Conservation (phyloP, 768 basidiomycete species). For the Naematelia encephala region DNA sequence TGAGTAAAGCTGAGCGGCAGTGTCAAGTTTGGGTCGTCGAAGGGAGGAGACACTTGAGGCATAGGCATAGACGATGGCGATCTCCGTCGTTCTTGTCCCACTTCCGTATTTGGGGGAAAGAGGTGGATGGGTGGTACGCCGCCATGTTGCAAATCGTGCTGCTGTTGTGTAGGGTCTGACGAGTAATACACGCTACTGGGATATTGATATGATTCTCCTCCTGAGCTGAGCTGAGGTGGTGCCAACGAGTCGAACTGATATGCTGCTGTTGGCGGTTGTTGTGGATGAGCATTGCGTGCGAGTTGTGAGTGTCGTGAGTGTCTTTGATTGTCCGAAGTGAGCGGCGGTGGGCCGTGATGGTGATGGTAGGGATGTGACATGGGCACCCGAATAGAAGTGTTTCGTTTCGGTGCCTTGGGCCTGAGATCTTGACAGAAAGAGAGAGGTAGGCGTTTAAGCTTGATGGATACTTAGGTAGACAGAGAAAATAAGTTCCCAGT, state of each 20-base stretch:
- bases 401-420: background rate
- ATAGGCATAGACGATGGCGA: background rate
- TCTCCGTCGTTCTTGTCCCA: background rate
- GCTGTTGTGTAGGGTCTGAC: background rate
- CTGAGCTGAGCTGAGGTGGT: background rate
- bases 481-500: too few species aligned
- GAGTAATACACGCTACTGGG: background rate
- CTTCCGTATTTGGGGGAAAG: background rate
- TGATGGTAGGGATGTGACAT: slow-evolving; percentile 6
- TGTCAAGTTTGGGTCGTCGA: background rate
- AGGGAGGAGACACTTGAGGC: background rate
- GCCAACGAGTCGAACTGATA: background rate
- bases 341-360: slow-evolving; percentile 2
- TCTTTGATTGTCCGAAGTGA: background rate
- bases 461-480: too few species aligned
- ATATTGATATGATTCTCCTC: background rate
- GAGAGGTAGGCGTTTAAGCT: background rate
- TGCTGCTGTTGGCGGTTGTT: background rate
- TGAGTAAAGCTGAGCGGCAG: slow-evolving; percentile 1
- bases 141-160: background rate
- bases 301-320: background rate
- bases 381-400: background rate
- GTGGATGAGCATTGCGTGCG: background rate
- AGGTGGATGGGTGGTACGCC: background rate
- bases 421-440: background rate